Evolutionary conservation across 2,329 filamentous ascomycete species (phyloP), one percentile per base, ranked within the genome.

Genomic region (Zymoseptoria tritici): DNA sequence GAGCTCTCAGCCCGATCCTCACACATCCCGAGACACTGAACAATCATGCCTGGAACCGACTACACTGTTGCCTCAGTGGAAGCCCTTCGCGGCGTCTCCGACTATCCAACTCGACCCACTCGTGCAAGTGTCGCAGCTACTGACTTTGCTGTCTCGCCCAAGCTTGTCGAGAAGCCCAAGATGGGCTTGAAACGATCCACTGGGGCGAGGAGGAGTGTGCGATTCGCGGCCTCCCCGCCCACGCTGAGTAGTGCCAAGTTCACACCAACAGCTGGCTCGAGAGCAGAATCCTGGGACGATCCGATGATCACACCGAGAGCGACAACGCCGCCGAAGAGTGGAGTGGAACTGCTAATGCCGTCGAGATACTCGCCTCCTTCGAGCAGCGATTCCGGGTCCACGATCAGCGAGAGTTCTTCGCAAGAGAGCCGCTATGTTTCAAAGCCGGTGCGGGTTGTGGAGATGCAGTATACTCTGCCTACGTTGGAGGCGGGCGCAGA

Each of bases 131-230:
- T 16, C 16, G 36, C 16, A 46, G 36, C 36, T 46, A n/a, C 57
- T 56, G 58, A 61, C 29, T 36, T 58, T 52, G 53, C 50, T 46
- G 56, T 54, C 9, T 52, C 54, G 52, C 36, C 53, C n/a, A 53
- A 55, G 26, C 57, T 26, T 49, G 52, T 24, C 9, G 31, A 16
- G 42, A 49, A 13, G n/a, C 42, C 46, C 49, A 24, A 21, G 42
- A 49, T 42, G 26, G 24, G n/a, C 1, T 26, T 13, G 36, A 49
- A 19, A 11, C 42, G 31, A 11, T 8, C 8, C 13, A 56, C 54
- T 36, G 42, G 52, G 24, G 50, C 58, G 9, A 55, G 55, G 11
- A 62, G 58, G 54, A 56, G 52, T 42, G 61, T 61, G 51, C 64
- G 60, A 29, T 60, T 66, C 54, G 52, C 60, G 56, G 59, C 63